Conservation (phyloP, 768 basidiomycete species). For the Lactarius quietus region DNA sequence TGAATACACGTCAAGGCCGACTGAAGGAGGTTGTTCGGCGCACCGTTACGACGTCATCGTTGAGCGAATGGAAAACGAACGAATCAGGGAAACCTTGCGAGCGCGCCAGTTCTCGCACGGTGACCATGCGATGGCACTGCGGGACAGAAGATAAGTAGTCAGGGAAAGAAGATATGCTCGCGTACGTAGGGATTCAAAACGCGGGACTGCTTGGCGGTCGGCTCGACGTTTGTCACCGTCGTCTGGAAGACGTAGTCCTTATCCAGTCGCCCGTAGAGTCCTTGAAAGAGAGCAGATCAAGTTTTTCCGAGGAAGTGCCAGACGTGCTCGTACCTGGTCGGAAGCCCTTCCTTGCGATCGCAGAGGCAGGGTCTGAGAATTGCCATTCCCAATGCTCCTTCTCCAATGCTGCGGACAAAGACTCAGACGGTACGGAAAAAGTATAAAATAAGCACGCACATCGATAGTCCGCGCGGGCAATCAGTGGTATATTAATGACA, state of each 20-base stretch:
- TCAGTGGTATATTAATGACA: slow-evolving; percentile 56
- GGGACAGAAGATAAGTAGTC: background rate
- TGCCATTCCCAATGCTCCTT: slow-evolving; percentile 56
- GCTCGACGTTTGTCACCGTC: slow-evolving; percentile 74
- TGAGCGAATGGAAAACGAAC: slow-evolving; percentile 56
- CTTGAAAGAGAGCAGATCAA: slow-evolving; percentile 28
- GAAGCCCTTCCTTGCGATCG: slow-evolving; percentile 50
- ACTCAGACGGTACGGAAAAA: background rate
- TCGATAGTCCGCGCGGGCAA: slow-evolving; percentile 59
- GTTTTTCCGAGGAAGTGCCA: background rate
- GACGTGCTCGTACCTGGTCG: slow-evolving; percentile 40
- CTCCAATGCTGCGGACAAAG: slow-evolving; percentile 39
- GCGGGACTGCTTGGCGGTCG: slow-evolving; percentile 70
- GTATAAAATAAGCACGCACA: slow-evolving; percentile 36
- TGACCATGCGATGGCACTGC: slow-evolving; percentile 67
- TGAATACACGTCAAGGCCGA: background rate
- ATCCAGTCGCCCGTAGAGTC: slow-evolving; percentile 60
- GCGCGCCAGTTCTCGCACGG: slow-evolving; percentile 72
- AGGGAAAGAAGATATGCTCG: background rate
- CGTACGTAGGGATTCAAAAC: slow-evolving; percentile 66
- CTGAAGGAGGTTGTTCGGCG: slow-evolving; percentile 28
- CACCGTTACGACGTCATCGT: slow-evolving; percentile 58
- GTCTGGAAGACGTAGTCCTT: slow-evolving; percentile 58
- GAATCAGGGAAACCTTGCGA: slow-evolving; percentile 81
- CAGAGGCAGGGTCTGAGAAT: slow-evolving; percentile 54